These are phyloP conservation scores for Tausonia pullulans DNA, from an alignment of 1,284 basidiomycete species.

Conservation along the genomic window DNA sequence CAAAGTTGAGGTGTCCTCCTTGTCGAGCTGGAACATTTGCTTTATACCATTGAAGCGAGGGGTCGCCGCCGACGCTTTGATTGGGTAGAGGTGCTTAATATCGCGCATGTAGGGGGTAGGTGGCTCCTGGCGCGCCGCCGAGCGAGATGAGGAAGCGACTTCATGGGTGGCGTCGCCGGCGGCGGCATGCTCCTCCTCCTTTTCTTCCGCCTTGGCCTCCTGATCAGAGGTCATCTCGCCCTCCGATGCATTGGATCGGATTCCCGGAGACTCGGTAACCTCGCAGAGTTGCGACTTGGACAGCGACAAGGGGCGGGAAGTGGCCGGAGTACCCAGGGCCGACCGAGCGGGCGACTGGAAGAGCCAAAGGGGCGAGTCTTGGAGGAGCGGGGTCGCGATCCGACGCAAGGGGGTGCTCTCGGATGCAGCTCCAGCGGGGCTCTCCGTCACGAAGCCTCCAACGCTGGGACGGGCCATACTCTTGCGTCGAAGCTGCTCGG, in stretches of 20 bases:
- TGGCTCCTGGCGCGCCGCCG: not conserved
- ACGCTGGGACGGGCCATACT: constrained; percentile 10
- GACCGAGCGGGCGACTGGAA: not conserved
- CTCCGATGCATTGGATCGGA: too few relatives aligned
- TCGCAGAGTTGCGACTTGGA: too few relatives aligned
- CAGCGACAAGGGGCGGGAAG: too few relatives aligned
- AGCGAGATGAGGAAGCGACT: not conserved
- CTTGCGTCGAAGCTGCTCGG: constrained; percentile 5
- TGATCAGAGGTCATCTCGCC: too few relatives aligned
- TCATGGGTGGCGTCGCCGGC: too few relatives aligned
- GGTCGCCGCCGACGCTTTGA: not conserved
- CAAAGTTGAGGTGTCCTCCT: not conserved
- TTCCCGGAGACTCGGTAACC: too few relatives aligned
- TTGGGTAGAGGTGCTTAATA: constrained; percentile 1
- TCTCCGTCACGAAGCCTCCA: not conserved
- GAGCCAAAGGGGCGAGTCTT: not conserved
- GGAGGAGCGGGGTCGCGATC: not conserved
- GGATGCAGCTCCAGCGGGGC: not conserved
- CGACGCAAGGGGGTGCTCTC: not conserved
- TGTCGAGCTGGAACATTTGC: not conserved
- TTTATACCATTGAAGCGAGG: constrained; percentile 1
- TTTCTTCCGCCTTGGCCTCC: not conserved
- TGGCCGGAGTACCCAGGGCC: not conserved
- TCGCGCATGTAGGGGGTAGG: constrained; percentile 1
- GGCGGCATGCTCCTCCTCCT: not conserved